phyloP scores from a whole-genome alignment of 2,329 filamentous ascomycete genomes.

The Colletotrichum sp. region DNA sequence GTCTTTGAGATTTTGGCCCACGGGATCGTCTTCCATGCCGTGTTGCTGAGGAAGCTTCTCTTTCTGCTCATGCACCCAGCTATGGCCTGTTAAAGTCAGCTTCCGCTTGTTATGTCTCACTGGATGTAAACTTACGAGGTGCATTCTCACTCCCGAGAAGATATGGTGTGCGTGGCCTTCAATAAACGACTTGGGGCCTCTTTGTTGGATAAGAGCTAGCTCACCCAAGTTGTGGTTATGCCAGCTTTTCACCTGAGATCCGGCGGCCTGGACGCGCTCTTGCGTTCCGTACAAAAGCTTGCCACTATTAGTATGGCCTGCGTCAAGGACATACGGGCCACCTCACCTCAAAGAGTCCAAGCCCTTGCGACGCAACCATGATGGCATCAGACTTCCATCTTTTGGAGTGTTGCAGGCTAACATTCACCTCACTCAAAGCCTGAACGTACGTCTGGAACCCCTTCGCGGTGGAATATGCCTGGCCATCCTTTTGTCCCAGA shows the following conservation, averaged over 20 bases:
- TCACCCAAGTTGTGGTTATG: slow-evolving; percentile 17
- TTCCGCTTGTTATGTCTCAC: not conserved
- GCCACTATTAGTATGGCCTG: not conserved
- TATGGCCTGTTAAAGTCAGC: not conserved
- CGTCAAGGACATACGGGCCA: not conserved
- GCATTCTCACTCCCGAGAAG: slow-evolving; percentile 24
- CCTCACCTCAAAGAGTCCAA: slow-evolving; percentile 23
- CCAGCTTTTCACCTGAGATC: slow-evolving; percentile 15
- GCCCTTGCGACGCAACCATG: not conserved
- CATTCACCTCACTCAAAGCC: slow-evolving; percentile 16
- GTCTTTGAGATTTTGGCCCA: slow-evolving; percentile 31
- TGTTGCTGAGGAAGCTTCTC: slow-evolving; percentile 24
- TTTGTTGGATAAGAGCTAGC: not conserved
- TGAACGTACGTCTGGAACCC: slow-evolving; percentile 23
- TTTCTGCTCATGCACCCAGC: not conserved
- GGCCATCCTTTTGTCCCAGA: slow-evolving; percentile 19
- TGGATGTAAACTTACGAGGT: slow-evolving; percentile 13
- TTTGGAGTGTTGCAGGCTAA: not conserved
- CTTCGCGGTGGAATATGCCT: slow-evolving; percentile 11
- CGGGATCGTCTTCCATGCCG: slow-evolving; percentile 34
- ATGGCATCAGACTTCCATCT: not conserved
- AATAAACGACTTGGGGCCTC: not conserved
- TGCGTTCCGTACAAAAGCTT: slow-evolving; percentile 20
- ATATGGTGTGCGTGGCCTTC: slow-evolving; percentile 20
- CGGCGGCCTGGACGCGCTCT: not conserved